phyloP scores from a whole-genome alignment of 306 rosid species.

The Vigna reflexopilosa region DNA sequence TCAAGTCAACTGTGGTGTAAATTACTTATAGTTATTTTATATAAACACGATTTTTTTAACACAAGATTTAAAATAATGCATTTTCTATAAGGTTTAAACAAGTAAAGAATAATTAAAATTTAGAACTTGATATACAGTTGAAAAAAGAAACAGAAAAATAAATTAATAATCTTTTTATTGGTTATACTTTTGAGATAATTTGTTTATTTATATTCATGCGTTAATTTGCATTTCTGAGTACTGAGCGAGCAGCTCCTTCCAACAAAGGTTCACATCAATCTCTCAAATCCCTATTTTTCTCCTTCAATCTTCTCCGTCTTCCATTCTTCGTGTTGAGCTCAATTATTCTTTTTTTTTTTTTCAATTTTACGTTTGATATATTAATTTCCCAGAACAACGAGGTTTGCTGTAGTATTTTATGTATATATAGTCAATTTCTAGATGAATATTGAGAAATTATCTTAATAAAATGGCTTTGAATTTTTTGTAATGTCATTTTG shows the following conservation, averaged over 20 bases:
- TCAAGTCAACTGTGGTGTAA: no score
- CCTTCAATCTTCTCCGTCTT: background rate
- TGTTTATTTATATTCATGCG: conserved; percentile 2
- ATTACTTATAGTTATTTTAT: no score
- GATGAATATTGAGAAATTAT: conserved; percentile 3
- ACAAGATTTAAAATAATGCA: no score
- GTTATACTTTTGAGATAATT: background rate
- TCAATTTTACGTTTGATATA: background rate
- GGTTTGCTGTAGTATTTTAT: conserved; percentile 5
- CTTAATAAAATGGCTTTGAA: background rate
- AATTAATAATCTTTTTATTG: no score
- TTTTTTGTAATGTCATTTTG: background rate
- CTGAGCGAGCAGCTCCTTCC: conserved; percentile 35
- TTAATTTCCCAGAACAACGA: background rate
- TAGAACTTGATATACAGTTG: no score
- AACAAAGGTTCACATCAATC: conserved; percentile 31
- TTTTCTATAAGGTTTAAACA: no score
- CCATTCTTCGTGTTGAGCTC: background rate
- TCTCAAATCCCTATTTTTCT: conserved; percentile 19
- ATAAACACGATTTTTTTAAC: no score
- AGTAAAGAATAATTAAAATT: no score
- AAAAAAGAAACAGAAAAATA: no score
- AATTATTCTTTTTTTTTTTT: background rate
- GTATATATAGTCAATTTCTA: background rate
- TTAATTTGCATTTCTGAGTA: conserved; percentile 2